Conservation (phyloP, 1,284 basidiomycete genomes). For the Microbotryum scabiosae region DNA sequence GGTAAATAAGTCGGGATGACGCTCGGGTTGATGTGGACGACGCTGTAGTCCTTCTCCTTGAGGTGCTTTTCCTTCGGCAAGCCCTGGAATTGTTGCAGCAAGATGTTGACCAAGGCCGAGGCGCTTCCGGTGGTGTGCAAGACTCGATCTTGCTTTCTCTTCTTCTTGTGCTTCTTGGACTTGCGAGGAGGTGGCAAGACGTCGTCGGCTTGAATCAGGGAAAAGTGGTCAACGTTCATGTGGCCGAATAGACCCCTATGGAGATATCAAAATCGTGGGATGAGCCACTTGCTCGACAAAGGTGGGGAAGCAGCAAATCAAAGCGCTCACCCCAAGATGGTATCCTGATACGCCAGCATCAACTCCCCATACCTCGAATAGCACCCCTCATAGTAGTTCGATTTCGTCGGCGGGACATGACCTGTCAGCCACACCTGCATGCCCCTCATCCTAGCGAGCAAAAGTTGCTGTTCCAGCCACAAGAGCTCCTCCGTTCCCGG, state of each 20-base stretch:
- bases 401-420: constrained; percentile 68
- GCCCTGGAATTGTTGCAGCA: constrained; percentile 11
- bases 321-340: constrained; percentile 56
- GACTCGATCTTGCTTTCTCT: constrained; percentile 15
- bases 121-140: background rate
- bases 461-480: constrained; percentile 82
- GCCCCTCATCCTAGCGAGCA: constrained; percentile 58
- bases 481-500: constrained; percentile 77
- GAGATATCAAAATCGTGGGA: background rate
- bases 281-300: background rate
- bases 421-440: constrained; percentile 66
- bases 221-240: constrained; percentile 48
- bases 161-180: constrained; percentile 17
- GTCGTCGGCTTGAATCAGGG: constrained; percentile 42
- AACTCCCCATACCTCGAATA: constrained; percentile 68
- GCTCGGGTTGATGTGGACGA: constrained; percentile 68
- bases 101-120: constrained; percentile 12
- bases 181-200: constrained; percentile 33
- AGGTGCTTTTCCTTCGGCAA: constrained; percentile 13
- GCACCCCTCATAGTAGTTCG: constrained; percentile 48
- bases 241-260: constrained; percentile 63
- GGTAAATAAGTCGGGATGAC: constrained; percentile 86
- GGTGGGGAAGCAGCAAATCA: too few relatives aligned
- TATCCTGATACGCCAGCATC: constrained; percentile 75
- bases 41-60: constrained; percentile 60